These are phyloP conservation scores for Senecio squalidus DNA, from an alignment of 140 eudicot genomes.

Conservation along the genomic window DNA sequence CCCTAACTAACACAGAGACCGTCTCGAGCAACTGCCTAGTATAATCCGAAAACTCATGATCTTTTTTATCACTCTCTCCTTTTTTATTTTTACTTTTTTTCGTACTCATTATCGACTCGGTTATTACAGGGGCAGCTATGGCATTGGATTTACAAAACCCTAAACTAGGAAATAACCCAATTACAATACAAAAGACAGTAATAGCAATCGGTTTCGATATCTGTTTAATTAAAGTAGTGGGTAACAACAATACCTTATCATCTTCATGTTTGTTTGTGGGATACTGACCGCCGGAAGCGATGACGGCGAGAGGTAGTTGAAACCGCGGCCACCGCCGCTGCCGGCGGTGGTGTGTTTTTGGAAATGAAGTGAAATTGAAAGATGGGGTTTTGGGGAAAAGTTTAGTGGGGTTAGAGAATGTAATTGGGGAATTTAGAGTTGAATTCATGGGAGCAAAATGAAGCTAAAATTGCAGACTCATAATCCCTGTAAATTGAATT, in stretches of 20 bases:
- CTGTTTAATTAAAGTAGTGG: slow-evolving; percentile 7
- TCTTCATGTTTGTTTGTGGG: slow-evolving; percentile 13
- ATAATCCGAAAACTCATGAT: slow-evolving; percentile 47
- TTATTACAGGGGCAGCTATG: slow-evolving; percentile 37
- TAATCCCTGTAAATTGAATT: too few species aligned
- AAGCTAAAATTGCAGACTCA: not conserved
- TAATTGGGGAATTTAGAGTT: slow-evolving; percentile 23
- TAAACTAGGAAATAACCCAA: slow-evolving; percentile 45
- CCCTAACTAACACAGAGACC: slow-evolving; percentile 38
- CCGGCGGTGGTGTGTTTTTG: slow-evolving; percentile 16
- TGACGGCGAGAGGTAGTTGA: slow-evolving; percentile 14
- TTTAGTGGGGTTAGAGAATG: slow-evolving; percentile 14
- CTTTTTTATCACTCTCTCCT: slow-evolving; percentile 11
- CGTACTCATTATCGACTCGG: slow-evolving; percentile 4
- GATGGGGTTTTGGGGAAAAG: slow-evolving; percentile 21
- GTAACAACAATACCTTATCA: slow-evolving; percentile 5
- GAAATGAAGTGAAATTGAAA: slow-evolving; percentile 28
- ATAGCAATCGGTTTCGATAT: slow-evolving; percentile 41
- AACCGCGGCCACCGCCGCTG: slow-evolving; percentile 18
- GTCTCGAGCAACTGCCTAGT: slow-evolving; percentile 40
- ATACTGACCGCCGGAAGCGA: slow-evolving; percentile 2
- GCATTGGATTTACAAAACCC: slow-evolving; percentile 38
- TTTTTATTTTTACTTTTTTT: slow-evolving; percentile 22
- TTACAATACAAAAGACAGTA: slow-evolving; percentile 41
- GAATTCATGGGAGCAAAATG: slow-evolving; percentile 28